phyloP scores from a whole-genome alignment of 345 rosid genomes.

The Psidium friedrichsthalianum region DNA sequence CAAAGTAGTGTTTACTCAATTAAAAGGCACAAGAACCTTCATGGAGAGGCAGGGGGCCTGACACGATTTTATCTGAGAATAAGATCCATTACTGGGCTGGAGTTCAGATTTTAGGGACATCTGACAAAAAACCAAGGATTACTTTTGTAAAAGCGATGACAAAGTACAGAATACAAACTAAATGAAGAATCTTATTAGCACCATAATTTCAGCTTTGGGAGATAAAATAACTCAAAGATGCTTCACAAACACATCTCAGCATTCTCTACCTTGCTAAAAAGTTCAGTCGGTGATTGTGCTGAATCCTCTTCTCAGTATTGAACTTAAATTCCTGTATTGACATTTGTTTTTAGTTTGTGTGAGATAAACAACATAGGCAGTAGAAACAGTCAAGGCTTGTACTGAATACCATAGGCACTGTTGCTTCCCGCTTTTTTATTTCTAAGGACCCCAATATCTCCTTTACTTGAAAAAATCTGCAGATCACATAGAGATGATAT shows the following conservation, averaged over 20 bases:
- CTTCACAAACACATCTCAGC: neutral
- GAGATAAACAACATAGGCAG: neutral
- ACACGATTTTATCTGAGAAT: constrained; percentile 20
- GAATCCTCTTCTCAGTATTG: constrained; percentile 44
- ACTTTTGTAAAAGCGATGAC: neutral
- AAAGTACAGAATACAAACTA: neutral
- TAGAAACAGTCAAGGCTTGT: neutral
- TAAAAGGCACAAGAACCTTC: constrained; percentile 36
- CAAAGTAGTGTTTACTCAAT: neutral
- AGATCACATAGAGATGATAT: neutral
- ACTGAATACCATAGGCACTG: constrained; percentile 61
- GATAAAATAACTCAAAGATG: neutral
- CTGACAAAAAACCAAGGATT: constrained; percentile 17
- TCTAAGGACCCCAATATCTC: constrained; percentile 60
- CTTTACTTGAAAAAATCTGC: constrained; percentile 77
- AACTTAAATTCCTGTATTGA: constrained; percentile 64
- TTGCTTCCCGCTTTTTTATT: constrained; percentile 68
- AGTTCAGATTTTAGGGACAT: constrained; percentile 54
- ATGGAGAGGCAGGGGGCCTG: constrained; percentile 17
- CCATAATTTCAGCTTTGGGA: neutral
- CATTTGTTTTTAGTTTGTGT: neutral
- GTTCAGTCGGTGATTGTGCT: constrained; percentile 59
- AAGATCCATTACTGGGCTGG: constrained; percentile 32
- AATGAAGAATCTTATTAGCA: neutral
- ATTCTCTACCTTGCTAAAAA: constrained; percentile 69